Evolutionary conservation across 371 early-diverging fungal species (phyloP), one percentile per base, ranked within the genome.

Genomic region (Parasitella parasitica): DNA sequence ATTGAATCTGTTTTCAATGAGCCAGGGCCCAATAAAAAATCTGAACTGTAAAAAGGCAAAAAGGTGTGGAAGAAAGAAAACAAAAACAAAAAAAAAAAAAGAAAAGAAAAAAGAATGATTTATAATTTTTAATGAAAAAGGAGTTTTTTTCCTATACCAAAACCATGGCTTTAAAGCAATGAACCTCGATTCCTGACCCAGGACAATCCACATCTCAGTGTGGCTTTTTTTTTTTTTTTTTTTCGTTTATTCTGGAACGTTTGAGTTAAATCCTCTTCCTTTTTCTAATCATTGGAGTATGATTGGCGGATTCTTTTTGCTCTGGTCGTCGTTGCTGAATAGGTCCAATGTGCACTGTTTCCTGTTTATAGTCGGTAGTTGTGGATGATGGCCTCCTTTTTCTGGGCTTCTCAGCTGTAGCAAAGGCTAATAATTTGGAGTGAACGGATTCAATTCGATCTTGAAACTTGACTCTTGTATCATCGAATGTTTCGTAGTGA

Each of bases 401-500:
- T 32, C 1, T 52, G 13, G 27, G 2, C 39, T 4, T 11, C 4
- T 27, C 2, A 50, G 26, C 6, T 50, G 30, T 8, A 28, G 28
- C 15, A 48, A 13, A 3, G 24, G 39, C 18, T 20, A 22, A 13
- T 30, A 59, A 26, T 39, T 37, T 51, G 4, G 18, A 27, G 35
- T 20, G 37, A 4, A 65, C 28, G 0, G 60, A 13, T 30, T 49
- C 37, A 24, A 54, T 54, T 35, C 77, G 64, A 30, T 77, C 73
- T 2, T 65, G 58, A 26, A 85, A 70, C 63, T 85, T 85, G 8
- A 57, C 39, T 16, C 83, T 71, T 18, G 76, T 64, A 65, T 85
- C 85, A 22, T 82, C 70, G 27, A 71, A 57, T 3, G 78, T 70
- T 59, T 85, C 85, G 56, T 73, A 80, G 41, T 82, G 78, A 11